These are phyloP conservation scores for Cardamine chenopodiifolia DNA, from an alignment of 345 rosid genomes.

Conservation along the genomic window DNA sequence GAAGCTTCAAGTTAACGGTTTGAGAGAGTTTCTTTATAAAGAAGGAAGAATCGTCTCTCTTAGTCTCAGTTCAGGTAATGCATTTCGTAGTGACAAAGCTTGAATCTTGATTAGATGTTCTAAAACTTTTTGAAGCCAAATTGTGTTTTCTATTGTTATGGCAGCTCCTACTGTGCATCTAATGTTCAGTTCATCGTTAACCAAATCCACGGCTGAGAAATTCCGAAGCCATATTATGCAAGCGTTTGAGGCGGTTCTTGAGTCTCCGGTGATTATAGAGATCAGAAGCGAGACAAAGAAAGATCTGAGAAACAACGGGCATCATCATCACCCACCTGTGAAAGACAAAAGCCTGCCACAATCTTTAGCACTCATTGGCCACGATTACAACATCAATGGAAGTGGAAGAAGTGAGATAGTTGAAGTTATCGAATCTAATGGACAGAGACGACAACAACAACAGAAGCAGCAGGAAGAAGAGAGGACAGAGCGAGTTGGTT, in stretches of 20 bases:
- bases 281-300: slow-evolving; percentile 67
- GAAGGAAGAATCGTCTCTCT: slow-evolving; percentile 88
- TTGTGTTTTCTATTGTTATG: slow-evolving; percentile 27
- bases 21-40: slow-evolving; percentile 70
- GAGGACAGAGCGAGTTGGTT: slow-evolving; percentile 30
- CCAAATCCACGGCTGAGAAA: slow-evolving; percentile 81
- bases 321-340: slow-evolving; percentile 23
- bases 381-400: slow-evolving; percentile 32
- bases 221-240: slow-evolving; percentile 66
- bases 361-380: slow-evolving; percentile 37
- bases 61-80: slow-evolving; percentile 84
- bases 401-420: slow-evolving; percentile 79
- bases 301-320: slow-evolving; percentile 40
- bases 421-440: slow-evolving; percentile 56
- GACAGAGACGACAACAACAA: slow-evolving; percentile 42
- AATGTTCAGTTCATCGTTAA: slow-evolving; percentile 69
- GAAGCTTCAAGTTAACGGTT: slow-evolving; percentile 54
- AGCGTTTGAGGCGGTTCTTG: slow-evolving; percentile 88
- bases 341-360: slow-evolving; percentile 46
- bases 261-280: slow-evolving; percentile 79
- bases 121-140: neutral
- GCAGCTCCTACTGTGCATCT: slow-evolving; percentile 95
- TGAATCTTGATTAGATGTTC: slow-evolving; percentile 14
- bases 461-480: slow-evolving; percentile 33
- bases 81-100: neutral